Evolutionary conservation across 2,329 filamentous ascomycete genomes (phyloP), one percentile per base, ranked within the genome.

Genomic region (Calonectria pauciramosa): DNA sequence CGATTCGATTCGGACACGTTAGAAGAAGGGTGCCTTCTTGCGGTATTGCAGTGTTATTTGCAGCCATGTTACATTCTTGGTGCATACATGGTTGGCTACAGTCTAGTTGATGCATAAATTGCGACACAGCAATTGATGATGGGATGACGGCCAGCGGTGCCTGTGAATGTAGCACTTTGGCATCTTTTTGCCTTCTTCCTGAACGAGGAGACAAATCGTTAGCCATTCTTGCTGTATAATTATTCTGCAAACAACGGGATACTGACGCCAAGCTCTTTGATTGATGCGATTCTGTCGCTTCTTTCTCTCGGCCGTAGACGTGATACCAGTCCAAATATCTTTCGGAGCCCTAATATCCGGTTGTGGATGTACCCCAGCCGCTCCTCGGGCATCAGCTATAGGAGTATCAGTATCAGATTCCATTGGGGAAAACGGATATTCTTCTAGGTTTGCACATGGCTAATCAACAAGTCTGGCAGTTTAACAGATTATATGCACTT

Each of bases 301-400:
- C 49, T 74, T 74, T 16, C 72, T 74, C 52, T 67, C 44, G 11
- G 47, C 49, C 2, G 56, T 51, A 4, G 18, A 28, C 8, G 66
- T 73, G n/a, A 73, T 63, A 9, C 67, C 71, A 0, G 66, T 73
- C 71, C 71, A 73, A 28, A 70, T 60, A 44, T 73, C 71, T 34
- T 51, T 23, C 2, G 56, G 34, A 26, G 30, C 34, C 23, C 56
- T 60, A 6, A 60, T 28, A 2, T 60, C 56, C n/a, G 56, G 56
- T 6, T 38, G n/a, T 16, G 56, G 56, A 36, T 28, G 13, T 5
- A 11, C 34, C n/a, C 13, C 16, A 28, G 16, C n/a, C 3, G 36
- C n/a, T 26, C n/a, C 16, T 16, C 6, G n/a, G 14, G 23, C 34
- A 26, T 41, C 34, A 36, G n/a, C 28, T 32, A 11, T 13, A 34